Percentiles rank a stretch among this genome's conserved stretches.
Conservation (phyloP, 169 alveolate species). For the Besnoitia besnoiti region DNA sequence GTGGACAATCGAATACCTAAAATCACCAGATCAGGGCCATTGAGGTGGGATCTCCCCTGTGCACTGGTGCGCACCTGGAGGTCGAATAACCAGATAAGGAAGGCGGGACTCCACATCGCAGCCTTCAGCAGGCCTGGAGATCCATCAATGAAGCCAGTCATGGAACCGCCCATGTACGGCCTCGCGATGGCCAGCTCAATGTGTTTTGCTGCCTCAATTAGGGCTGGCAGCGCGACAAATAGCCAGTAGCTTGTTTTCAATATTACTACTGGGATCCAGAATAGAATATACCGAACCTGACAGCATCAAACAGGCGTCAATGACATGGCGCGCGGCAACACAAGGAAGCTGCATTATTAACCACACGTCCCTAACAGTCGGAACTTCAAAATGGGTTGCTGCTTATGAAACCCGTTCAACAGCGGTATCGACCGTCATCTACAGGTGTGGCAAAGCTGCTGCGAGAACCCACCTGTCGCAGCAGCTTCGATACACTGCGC, state of each 20-base stretch:
- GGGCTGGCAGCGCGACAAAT: conserved; percentile 42
- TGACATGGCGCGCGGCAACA: too few relatives aligned
- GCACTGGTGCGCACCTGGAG: conserved; percentile 48
- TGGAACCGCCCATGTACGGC: conserved; percentile 36
- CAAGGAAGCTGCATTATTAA: too few relatives aligned
- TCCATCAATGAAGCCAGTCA: conserved; percentile 41
- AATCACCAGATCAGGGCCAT: too few relatives aligned
- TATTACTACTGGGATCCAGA: conserved; percentile 49
- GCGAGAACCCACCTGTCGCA: too few relatives aligned
- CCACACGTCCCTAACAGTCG: too few relatives aligned
- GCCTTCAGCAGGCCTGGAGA: conserved; percentile 36
- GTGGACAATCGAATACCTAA: too few relatives aligned
- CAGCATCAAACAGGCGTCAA: neutral
- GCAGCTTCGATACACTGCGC: neutral
- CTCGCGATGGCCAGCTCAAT: conserved; percentile 58
- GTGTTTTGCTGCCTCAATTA: conserved; percentile 55
- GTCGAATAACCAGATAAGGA: conserved; percentile 66
- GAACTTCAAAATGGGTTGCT: too few relatives aligned
- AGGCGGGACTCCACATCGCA: conserved; percentile 58
- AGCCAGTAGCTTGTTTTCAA: conserved; percentile 58
- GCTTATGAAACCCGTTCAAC: too few relatives aligned
- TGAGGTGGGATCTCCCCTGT: too few relatives aligned
- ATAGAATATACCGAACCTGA: conserved; percentile 51
- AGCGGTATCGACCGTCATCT: too few relatives aligned
- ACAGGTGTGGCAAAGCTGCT: too few relatives aligned